These are phyloP conservation scores for Pythium myriotylum DNA, from an alignment of 352 stramenopile genomes.

Conservation along the genomic window DNA sequence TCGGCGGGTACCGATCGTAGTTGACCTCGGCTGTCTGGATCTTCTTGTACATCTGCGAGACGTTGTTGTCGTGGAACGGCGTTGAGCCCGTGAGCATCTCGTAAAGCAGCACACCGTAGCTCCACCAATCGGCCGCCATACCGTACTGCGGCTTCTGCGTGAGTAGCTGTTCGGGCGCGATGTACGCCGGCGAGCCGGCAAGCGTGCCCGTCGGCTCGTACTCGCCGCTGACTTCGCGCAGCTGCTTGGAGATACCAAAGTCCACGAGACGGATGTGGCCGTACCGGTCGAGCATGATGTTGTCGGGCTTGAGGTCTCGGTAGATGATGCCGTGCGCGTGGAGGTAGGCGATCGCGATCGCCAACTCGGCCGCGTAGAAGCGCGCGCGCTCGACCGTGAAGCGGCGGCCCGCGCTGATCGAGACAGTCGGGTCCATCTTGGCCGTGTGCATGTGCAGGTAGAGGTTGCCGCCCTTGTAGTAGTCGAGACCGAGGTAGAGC, in stretches of 20 bases:
- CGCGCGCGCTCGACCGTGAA: conserved; percentile 69
- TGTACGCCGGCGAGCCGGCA: conserved; percentile 83
- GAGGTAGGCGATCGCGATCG: conserved; percentile 86
- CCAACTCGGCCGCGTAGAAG: conserved; percentile 89
- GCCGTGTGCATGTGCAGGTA: conserved; percentile 90
- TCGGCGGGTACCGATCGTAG: conserved; percentile 67
- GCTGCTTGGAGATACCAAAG: conserved; percentile 90
- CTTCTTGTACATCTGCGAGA: conserved; percentile 90
- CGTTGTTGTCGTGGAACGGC: conserved; percentile 87
- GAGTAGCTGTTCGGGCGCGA: conserved; percentile 80
- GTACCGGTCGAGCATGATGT: conserved; percentile 87
- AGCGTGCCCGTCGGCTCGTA: conserved; percentile 74
- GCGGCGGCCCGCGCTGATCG: conserved; percentile 67
- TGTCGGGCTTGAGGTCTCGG: conserved; percentile 80
- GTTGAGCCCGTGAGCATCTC: conserved; percentile 89
- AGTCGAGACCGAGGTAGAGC: conserved; percentile 80
- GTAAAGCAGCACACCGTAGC: conserved; percentile 83
- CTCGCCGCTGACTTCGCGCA: conserved; percentile 44
- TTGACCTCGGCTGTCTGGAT: conserved; percentile 88
- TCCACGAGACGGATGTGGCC: conserved; percentile 90
- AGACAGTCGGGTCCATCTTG: conserved; percentile 80
- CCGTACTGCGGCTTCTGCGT: conserved; percentile 87
- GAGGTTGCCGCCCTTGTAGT: conserved; percentile 85
- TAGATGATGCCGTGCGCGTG: conserved; percentile 81
- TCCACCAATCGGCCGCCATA: conserved; percentile 90